Evolutionary conservation across 441 rosid species (phyloP), one percentile per base, ranked within the genome.

Genomic region (Bocquillonia castaneifolia): DNA sequence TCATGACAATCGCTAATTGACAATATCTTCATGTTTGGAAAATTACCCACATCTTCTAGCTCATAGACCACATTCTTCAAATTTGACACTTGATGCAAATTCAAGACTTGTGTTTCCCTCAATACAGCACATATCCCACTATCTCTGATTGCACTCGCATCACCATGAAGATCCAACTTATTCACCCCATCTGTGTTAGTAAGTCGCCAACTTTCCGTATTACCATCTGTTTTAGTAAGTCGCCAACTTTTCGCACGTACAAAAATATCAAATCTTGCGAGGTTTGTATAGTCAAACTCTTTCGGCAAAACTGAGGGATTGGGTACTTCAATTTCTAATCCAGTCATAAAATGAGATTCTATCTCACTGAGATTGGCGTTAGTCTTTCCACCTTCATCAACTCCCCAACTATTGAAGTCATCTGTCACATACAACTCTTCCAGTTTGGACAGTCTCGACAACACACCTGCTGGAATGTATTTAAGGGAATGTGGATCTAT

Each of bases 341-440:
- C 58, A 50, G 54, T 48, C 34, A 64, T 53, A 8, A 18, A 18
- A 64, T 31, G 58, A 64, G 32, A 10, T 18, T 31, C 48, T 29
- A 63, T 29, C 40, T 63, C 67, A 6, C 10, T 29, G 18, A 63
- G 67, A 28, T 42, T 51, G 29, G 67, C 67, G n/a, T 31, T 22
- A 13, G 15, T 22, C 10, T 29, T 20, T 64, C 45, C 20, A 32
- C 20, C 56, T 36, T 63, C 67, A 36, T 4, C 10, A 36, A 36
- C 40, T 54, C 58, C 58, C 58, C 58, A 54, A 6, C 12, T 1
- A 13, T 0, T 0, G 58, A 54, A 54, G 28, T 3, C 10, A 25
- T 29, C 10, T 54, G 58, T 6, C 58, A 54, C 29, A 22, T 54
- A 23, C 58, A 54, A 54, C 58, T 54, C 58, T 25, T 54, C 58